Evolutionary conservation across 1,284 basidiomycete species (phyloP).

Genomic region (Spongiforma sp.): DNA sequence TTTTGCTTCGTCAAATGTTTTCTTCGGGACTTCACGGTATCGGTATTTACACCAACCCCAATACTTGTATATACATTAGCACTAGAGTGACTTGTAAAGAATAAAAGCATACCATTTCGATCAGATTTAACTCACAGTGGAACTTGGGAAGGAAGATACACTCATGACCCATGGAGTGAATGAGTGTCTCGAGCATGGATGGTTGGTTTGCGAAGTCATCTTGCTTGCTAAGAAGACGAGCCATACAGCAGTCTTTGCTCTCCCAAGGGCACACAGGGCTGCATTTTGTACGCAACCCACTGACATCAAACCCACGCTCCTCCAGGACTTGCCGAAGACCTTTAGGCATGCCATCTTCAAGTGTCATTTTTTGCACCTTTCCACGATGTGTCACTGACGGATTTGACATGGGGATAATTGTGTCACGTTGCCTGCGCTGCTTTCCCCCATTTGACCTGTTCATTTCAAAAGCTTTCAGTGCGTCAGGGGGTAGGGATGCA

Average conservation of each 20-base stretch:
- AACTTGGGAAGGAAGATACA: background rate
- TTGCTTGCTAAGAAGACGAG: background rate
- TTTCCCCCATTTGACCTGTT: background rate
- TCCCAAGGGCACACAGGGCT: background rate
- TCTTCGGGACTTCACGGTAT: background rate
- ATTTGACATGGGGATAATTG: background rate
- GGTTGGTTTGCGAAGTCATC: background rate
- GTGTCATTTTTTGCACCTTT: background rate
- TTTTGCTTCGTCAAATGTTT: background rate
- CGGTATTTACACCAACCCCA: too few species aligned
- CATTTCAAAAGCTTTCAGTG: slow-evolving; percentile 27
- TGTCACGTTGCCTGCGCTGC: background rate
- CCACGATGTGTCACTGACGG: background rate
- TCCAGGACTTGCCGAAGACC: background rate
- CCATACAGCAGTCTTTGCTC: background rate
- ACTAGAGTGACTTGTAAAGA: background rate
- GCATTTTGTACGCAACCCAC: background rate
- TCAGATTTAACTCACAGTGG: background rate
- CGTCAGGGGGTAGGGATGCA: slow-evolving; percentile 34
- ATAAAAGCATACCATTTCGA: background rate
- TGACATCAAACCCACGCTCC: background rate
- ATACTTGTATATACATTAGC: too few species aligned
- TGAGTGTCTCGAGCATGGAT: background rate
- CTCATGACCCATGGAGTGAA: background rate
- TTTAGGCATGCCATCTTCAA: background rate